Base-by-base conservation (phyloP, 1,284 basidiomycete species). In the Leccinum pachyderme region DNA sequence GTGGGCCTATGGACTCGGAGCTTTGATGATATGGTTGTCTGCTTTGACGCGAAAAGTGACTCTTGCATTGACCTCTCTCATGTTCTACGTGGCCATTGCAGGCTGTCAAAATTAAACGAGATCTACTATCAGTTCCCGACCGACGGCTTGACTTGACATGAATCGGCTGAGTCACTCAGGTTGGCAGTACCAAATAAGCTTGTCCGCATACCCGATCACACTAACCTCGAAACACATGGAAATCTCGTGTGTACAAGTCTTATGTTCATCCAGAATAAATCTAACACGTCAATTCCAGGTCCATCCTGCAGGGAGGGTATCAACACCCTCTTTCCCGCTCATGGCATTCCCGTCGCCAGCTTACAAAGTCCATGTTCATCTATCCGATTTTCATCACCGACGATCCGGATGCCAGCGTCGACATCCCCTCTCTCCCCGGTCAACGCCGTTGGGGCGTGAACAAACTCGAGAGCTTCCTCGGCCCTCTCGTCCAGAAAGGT, bases 371-470 rank as follows among this genome's bases (percentile, higher is more conserved):
- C 57, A 96, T 96, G 94, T 81, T 98, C 73, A 97, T 97, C 90
- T 98, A 97, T 73, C 95, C 95, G 9, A 94, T 98, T 67, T 97
- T 98, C 72, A 91, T 98, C 67, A 93, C 93, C 18, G 95, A 97
- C 72, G 91, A 96, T 59, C 87, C 92, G 1, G 81, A 94, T 53
- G 91, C 92, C 9, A 83, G 84, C 68, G 83, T 89, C 57, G 80
- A 82, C 55, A 94, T 98, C 59, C 66, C 80, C 1, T 80, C 84
- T 27, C 78, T 98, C 7, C 95, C 95, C 4, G 91, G 88, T 3
- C 95, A 97, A 70, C 84, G 89, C 58, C 77, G 94, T 55, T 99
- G 97, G 96, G 96, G 97, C 18, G 77, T 99, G 33, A 93, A 99
- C 75, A 86, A 84, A 65, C 82, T 99, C n/a, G 84, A 93, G 61